Evolutionary conservation across 2,329 filamentous ascomycete species (phyloP).

Genomic region (Pseudogymnoascus pannorum): DNA sequence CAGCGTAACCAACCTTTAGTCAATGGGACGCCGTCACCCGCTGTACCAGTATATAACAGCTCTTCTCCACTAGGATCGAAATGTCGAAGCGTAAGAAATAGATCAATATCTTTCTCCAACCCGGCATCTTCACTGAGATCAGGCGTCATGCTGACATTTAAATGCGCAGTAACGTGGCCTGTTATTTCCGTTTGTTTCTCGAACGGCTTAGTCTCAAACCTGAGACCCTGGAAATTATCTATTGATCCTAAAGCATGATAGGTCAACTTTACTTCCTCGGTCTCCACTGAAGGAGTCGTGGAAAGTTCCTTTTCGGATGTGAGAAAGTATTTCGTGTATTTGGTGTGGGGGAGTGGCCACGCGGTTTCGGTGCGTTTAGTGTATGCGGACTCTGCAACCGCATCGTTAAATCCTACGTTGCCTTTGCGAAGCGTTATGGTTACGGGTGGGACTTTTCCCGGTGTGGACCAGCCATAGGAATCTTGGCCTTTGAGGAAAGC

Average conservation of each 20-base stretch:
- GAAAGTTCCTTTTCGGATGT: conserved; percentile 32
- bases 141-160: conserved; percentile 47
- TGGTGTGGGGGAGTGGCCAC: conserved; percentile 61
- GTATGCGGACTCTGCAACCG: conserved; percentile 50
- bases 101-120: conserved; percentile 45
- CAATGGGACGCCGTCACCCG: conserved; percentile 55
- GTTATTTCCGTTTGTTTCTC: conserved; percentile 61
- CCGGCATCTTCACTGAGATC: neutral
- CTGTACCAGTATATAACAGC: conserved; percentile 58
- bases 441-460: conserved; percentile 53
- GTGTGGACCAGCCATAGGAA: conserved; percentile 47
- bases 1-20: conserved; percentile 58
- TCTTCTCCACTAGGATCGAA: conserved; percentile 47
- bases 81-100: conserved; percentile 57
- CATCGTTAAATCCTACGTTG: conserved; percentile 59
- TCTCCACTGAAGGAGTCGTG: conserved; percentile 37
- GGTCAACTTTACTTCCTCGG: conserved; percentile 43
- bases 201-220: conserved; percentile 46
- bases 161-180: conserved; percentile 56
- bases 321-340: conserved; percentile 56
- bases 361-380: conserved; percentile 48
- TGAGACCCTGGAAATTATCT: conserved; percentile 30
- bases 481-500: conserved; percentile 65
- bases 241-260: neutral
- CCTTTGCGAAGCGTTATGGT: conserved; percentile 57